phyloP scores from a whole-genome alignment of 1,284 basidiomycete genomes.

The Rhodotorula sp. region DNA sequence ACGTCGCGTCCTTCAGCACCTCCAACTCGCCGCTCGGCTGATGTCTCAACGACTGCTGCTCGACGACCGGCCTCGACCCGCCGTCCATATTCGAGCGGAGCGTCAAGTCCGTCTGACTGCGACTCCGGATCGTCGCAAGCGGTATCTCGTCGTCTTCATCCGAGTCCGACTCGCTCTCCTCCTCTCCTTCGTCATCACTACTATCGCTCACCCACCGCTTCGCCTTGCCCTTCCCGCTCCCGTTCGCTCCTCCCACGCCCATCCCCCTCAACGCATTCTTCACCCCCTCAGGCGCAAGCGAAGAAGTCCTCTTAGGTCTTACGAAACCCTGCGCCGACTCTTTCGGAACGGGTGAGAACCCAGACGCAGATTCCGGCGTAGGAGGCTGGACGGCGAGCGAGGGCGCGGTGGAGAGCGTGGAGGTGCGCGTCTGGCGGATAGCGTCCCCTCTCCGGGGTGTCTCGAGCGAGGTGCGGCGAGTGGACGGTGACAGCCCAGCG shows the following conservation, averaged over 20 bases:
- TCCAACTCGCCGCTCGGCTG: constrained; percentile 20
- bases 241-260: constrained; percentile 9
- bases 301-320: constrained; percentile 4
- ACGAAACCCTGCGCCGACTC: background rate
- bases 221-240: constrained; percentile 6
- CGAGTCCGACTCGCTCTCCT: background rate
- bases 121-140: constrained; percentile 24
- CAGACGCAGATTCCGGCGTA: constrained; percentile 17
- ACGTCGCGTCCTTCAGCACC: constrained; percentile 5
- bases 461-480: background rate
- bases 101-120: constrained; percentile 24
- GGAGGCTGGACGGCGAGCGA: constrained; percentile 31
- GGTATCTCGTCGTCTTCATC: constrained; percentile 30
- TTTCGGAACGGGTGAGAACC: background rate
- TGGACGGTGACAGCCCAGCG: background rate
- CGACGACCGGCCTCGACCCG: background rate
- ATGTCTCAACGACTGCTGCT: background rate
- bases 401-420: constrained; percentile 5
- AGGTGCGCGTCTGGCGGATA: background rate
- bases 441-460: too few relatives aligned
- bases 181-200: constrained; percentile 29
- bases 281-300: constrained; percentile 18
- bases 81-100: background rate
- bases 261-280: constrained; percentile 11
- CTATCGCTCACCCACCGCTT: constrained; percentile 24